Conservation (phyloP, 2,329 filamentous ascomycete species). For the Phoma herbarum region DNA sequence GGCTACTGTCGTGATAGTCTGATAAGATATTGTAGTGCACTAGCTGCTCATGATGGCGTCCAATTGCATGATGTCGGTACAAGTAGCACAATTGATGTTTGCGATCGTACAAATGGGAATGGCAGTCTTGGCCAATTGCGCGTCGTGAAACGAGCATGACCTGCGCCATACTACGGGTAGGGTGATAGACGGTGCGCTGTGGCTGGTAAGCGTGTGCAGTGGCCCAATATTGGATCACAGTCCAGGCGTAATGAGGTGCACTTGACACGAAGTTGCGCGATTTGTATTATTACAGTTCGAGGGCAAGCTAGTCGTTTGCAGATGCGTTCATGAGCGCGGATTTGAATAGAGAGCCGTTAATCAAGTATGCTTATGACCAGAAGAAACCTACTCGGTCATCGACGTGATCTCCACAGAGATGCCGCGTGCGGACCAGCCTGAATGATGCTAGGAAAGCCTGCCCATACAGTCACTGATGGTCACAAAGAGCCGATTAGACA, state of each 20-base stretch:
- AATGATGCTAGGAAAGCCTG: background rate
- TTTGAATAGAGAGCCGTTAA: background rate
- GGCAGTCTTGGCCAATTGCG: background rate
- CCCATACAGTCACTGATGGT: background rate
- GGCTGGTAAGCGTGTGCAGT: slow-evolving; percentile 13
- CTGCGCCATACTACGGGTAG: slow-evolving; percentile 4
- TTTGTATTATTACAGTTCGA: slow-evolving; percentile 9
- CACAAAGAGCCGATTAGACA: background rate
- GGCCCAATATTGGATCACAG: background rate
- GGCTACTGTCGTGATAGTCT: slow-evolving; percentile 2
- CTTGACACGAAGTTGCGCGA: slow-evolving; percentile 12
- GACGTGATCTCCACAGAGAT: background rate
- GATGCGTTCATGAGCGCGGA: background rate
- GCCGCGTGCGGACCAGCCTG: background rate
- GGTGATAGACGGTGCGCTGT: slow-evolving; percentile 3
- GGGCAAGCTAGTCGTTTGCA: background rate
- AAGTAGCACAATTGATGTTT: slow-evolving; percentile 4
- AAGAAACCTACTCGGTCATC: background rate
- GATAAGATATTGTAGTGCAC: slow-evolving; percentile 2
- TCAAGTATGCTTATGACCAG: background rate
- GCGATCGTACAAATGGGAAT: background rate
- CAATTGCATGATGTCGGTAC: slow-evolving; percentile 3
- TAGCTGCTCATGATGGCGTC: background rate
- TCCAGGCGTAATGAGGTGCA: slow-evolving; percentile 7
- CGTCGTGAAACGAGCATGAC: background rate